Conservation (phyloP, 2,329 filamentous ascomycete species). For the Fusarium scirpi region DNA sequence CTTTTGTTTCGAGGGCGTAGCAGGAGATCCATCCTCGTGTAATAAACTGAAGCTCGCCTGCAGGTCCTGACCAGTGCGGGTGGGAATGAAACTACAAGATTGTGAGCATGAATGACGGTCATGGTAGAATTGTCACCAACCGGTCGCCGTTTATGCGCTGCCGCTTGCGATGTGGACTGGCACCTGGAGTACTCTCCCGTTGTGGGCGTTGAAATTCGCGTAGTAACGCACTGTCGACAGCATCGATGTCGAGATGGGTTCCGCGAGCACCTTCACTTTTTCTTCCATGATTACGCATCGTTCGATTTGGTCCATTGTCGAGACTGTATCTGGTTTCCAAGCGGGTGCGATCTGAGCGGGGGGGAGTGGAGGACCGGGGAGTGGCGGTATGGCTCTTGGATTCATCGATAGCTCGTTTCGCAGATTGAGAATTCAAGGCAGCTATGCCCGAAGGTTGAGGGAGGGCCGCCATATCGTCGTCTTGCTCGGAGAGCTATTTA, state of each 20-base stretch:
- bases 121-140: constrained; percentile 54
- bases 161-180: constrained; percentile 69
- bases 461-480: constrained; percentile 52
- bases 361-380: constrained; percentile 58
- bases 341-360: constrained; percentile 58
- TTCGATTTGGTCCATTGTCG: constrained; percentile 51
- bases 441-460: constrained; percentile 46
- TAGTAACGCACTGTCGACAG: constrained; percentile 63
- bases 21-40: constrained; percentile 92
- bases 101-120: constrained; percentile 39
- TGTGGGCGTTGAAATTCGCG: constrained; percentile 64
- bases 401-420: constrained; percentile 52
- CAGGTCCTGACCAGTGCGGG: constrained; percentile 90
- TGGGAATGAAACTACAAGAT: constrained; percentile 85
- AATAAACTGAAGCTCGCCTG: constrained; percentile 92
- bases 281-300: constrained; percentile 52
- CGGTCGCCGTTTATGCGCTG: constrained; percentile 71
- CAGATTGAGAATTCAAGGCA: constrained; percentile 49
- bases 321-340: constrained; percentile 57
- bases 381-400: constrained; percentile 50
- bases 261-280: constrained; percentile 53
- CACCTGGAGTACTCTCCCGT: constrained; percentile 64
- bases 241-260: constrained; percentile 61
- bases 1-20: constrained; percentile 87
- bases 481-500: constrained; percentile 20